A percentile compares a stretch with the other conserved stretches of the same genome.
These are phyloP conservation scores for Oryza nivara DNA, from an alignment of 176 grass and related monocot species.

Conservation along the genomic window DNA sequence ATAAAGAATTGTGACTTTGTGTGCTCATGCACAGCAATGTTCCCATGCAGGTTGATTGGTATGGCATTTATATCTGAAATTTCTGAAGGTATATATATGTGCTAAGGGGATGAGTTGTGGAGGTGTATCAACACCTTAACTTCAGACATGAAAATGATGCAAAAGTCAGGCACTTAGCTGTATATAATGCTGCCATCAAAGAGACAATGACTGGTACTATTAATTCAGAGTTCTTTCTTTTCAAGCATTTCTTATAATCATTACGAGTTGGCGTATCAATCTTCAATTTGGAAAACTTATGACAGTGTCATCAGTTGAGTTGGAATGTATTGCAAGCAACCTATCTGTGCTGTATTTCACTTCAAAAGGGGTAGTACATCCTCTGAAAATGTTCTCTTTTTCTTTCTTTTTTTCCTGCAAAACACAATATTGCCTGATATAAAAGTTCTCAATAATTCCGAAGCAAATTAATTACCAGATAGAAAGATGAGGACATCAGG, in stretches of 20 bases:
- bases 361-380: background rate
- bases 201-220: conserved; percentile 14
- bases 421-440: background rate
- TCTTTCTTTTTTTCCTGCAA: background rate
- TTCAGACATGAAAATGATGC: background rate
- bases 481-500: background rate
- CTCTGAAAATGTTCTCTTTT: background rate
- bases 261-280: background rate
- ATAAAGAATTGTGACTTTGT: background rate
- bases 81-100: too few relatives aligned
- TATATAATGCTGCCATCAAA: background rate
- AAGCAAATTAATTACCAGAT: background rate
- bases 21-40: background rate
- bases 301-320: background rate
- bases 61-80: background rate
- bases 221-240: background rate
- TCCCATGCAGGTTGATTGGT: background rate
- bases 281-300: background rate
- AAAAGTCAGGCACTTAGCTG: background rate
- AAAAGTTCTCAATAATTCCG: background rate
- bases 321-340: background rate
- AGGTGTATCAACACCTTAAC: conserved; percentile 11
- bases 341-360: background rate
- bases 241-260: conserved; percentile 5
- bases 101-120: conserved; percentile 8